phyloP scores from a whole-genome alignment of 495 filamentous ascomycete species.

The Aspergillus kassunensis region DNA sequence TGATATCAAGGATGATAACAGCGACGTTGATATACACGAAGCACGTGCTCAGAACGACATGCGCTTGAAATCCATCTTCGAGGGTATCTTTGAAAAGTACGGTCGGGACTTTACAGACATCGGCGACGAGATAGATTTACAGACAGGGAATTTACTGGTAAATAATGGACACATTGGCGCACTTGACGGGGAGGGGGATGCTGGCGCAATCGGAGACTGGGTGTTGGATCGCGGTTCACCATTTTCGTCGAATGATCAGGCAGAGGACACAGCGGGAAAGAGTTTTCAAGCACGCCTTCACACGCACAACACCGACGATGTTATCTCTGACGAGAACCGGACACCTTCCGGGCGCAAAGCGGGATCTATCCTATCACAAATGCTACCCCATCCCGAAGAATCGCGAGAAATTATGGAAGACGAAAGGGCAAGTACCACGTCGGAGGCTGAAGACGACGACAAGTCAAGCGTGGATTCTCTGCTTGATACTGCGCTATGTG shows the following conservation, averaged over 20 bases:
- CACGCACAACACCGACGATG: conserved; percentile 1
- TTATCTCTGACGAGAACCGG: not conserved
- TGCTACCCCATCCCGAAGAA: not conserved
- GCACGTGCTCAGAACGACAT: conserved; percentile 57
- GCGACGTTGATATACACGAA: conserved; percentile 47
- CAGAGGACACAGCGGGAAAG: not conserved
- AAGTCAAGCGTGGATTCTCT: conserved; percentile 25
- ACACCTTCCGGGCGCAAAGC: not conserved
- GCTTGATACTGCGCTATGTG: conserved; percentile 19
- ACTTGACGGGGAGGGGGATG: conserved; percentile 51
- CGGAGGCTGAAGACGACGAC: conserved; percentile 23
- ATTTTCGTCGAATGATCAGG: not conserved
- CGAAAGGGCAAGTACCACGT: conserved; percentile 11
- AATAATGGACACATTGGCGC: conserved; percentile 78
- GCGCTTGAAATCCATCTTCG: conserved; percentile 74
- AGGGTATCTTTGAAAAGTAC: conserved; percentile 86
- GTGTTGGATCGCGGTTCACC: conserved; percentile 7
- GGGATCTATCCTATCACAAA: conserved; percentile 8
- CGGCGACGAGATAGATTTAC: conserved; percentile 77
- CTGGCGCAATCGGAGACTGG: conserved; percentile 26
- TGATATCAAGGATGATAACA: conserved; percentile 36
- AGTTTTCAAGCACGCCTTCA: not conserved
- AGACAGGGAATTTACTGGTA: conserved; percentile 73
- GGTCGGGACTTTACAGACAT: conserved; percentile 73
- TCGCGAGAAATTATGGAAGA: not conserved